These are phyloP conservation scores for Obelidium mucronatum DNA, from an alignment of 192 early-diverging fungal genomes.

Conservation along the genomic window DNA sequence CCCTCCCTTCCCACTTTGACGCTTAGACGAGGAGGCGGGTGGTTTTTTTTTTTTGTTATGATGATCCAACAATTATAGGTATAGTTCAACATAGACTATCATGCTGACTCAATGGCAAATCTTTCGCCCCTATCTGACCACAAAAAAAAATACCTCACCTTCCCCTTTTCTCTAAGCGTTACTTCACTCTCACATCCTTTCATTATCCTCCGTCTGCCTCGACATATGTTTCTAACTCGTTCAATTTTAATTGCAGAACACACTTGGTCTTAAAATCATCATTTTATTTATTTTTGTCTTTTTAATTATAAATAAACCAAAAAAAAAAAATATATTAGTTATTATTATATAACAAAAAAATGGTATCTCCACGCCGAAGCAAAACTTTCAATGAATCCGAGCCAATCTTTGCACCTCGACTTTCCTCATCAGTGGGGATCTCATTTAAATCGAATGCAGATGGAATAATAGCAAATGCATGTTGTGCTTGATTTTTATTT, in stretches of 20 bases:
- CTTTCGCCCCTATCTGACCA: slow-evolving; percentile 10
- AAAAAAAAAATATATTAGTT: no score
- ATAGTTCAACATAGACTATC: slow-evolving; percentile 13
- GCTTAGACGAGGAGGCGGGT: neutral
- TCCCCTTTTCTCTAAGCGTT: neutral
- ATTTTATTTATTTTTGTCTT: no score
- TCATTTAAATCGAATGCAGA: neutral
- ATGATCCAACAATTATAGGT: slow-evolving; percentile 2
- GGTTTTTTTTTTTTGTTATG: neutral
- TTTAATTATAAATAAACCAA: no score
- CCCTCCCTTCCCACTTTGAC: neutral
- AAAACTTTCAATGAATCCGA: slow-evolving; percentile 3
- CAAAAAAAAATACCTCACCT: neutral
- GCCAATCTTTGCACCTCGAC: neutral
- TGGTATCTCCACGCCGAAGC: neutral
- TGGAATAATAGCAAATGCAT: no score
- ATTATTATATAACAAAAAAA: neutral
- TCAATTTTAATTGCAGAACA: no score
- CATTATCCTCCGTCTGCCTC: no score
- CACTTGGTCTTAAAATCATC: no score
- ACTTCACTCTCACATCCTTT: no score
- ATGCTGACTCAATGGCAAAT: slow-evolving; percentile 1
- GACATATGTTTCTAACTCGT: no score
- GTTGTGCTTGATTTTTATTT: no score
- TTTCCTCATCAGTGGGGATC: neutral